These are phyloP conservation scores for Paxillus ammoniavirescens DNA, from an alignment of 768 basidiomycete genomes.

Conservation along the genomic window DNA sequence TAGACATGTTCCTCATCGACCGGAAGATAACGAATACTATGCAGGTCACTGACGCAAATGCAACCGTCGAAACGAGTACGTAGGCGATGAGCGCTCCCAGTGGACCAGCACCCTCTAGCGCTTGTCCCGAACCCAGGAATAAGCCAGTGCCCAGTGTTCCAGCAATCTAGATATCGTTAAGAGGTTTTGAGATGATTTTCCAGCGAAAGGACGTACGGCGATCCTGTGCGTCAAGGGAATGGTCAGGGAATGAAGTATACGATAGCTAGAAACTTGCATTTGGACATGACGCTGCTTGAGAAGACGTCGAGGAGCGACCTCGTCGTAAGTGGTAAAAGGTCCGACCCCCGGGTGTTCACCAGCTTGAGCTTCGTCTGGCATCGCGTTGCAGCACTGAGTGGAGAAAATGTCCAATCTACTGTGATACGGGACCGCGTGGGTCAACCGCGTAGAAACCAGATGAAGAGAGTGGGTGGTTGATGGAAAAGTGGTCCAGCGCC, in stretches of 20 bases:
- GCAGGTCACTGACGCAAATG: slow-evolving; percentile 48
- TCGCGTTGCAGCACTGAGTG: background rate
- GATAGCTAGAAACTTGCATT: slow-evolving; percentile 45
- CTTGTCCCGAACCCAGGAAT: slow-evolving; percentile 69
- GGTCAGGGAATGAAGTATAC: background rate
- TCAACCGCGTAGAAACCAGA: background rate
- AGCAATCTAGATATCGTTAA: slow-evolving; percentile 46
- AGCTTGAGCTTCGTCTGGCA: background rate
- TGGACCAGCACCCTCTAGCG: slow-evolving; percentile 60
- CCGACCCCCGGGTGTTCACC: background rate
- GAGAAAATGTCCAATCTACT: background rate
- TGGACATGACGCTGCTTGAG: slow-evolving; percentile 78
- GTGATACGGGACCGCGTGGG: background rate
- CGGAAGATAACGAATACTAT: slow-evolving; percentile 8
- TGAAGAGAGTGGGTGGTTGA: background rate
- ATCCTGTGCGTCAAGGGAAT: slow-evolving; percentile 40
- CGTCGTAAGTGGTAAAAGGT: background rate
- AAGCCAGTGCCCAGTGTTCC: slow-evolving; percentile 75
- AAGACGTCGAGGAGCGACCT: slow-evolving; percentile 33
- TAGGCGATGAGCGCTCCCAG: slow-evolving; percentile 66
- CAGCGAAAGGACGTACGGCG: slow-evolving; percentile 43
- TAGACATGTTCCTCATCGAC: slow-evolving; percentile 15
- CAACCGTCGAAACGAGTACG: slow-evolving; percentile 59
- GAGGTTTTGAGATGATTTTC: background rate
- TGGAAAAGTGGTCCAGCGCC: too few species aligned